Evolutionary conservation across 768 basidiomycete species (phyloP), one percentile per base, ranked within the genome.

Genomic region (Suillus fuscotomentosus): DNA sequence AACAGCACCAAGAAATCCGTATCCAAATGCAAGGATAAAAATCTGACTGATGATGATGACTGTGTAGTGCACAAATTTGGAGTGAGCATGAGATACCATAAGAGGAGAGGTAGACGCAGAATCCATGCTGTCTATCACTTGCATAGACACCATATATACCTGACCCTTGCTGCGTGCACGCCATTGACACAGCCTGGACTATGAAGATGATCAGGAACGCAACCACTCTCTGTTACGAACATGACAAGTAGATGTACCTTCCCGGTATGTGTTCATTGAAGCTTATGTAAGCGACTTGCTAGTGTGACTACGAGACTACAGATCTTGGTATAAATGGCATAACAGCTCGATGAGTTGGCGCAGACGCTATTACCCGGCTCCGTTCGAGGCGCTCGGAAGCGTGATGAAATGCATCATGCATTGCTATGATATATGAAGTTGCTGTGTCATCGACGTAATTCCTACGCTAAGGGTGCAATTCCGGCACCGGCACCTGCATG

Each of bases 1-100:
- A 55, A 65, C 50, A 6, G 60, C 61, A 54, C 48, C 60, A 22
- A 65, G 64, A 22, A 65, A 65, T 20, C 64, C 51, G 50, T 61
- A 65, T 22, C 47, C 60, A 45, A 65, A 65, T n/a, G 53, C 60
- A 14, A 65, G 31, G 8, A 65, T 50, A 2, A 65, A 1, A 11
- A 54, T 20, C 20, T 54, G 53, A 11, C 17, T 53, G 9, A 31
- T 6, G 17, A 53, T 34, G 11, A 54, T 3, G 34, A n/a, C 11
- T 36, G 31, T 54, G 31, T 20, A 10, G 34, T 31, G 34, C 53
- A 13, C 10, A 7, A 54, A 54, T 20, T 54, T 34, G 20, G 20
- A 11, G 20, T 10, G 51, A 5, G 31, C 3, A 2, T 11, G 53
- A n/a, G 1, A 13, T 34, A 54, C 36, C 24, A 8, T 15, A 51